Conservation (phyloP, 495 filamentous ascomycete genomes). For the Talaromyces liani region DNA sequence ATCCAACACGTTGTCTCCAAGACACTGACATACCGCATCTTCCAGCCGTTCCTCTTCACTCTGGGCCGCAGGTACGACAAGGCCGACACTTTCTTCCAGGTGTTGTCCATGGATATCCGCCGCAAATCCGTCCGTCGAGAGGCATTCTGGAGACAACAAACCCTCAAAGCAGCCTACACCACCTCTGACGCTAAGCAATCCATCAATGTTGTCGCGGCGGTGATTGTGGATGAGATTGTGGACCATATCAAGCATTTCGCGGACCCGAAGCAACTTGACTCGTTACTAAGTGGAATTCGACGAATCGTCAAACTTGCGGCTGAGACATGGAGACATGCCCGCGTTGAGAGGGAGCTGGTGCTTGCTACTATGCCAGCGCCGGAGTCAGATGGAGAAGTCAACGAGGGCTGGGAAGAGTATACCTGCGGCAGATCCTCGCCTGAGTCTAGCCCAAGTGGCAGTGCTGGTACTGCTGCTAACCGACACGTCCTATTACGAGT, state of each 20-base stretch:
- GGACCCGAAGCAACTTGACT: slow-evolving; percentile 46
- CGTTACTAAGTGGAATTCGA: slow-evolving; percentile 41
- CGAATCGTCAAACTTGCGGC: slow-evolving; percentile 57
- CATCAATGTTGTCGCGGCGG: slow-evolving; percentile 51
- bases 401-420: slow-evolving; percentile 44
- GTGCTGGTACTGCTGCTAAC: slow-evolving; percentile 14
- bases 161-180: slow-evolving; percentile 57
- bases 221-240: slow-evolving; percentile 56
- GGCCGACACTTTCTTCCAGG: slow-evolving; percentile 54
- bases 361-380: slow-evolving; percentile 45
- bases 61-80: slow-evolving; percentile 55
- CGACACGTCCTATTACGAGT: slow-evolving; percentile 44
- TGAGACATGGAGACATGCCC: slow-evolving; percentile 57
- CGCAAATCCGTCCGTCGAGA: slow-evolving; percentile 55
- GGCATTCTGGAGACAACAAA: slow-evolving; percentile 58
- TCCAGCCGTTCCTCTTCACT: slow-evolving; percentile 59
- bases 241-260: slow-evolving; percentile 51
- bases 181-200: slow-evolving; percentile 53
- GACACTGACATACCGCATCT: slow-evolving; percentile 53
- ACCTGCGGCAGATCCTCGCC: slow-evolving; percentile 17
- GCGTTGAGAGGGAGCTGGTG: slow-evolving; percentile 55
- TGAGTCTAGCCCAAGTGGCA: slow-evolving; percentile 11
- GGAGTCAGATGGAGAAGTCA: slow-evolving; percentile 28
- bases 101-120: slow-evolving; percentile 54
- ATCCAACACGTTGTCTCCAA: slow-evolving; percentile 53